These are phyloP conservation scores for Sporothrix pseudoabietina DNA, from an alignment of 2,329 filamentous ascomycete genomes.

Conservation along the genomic window DNA sequence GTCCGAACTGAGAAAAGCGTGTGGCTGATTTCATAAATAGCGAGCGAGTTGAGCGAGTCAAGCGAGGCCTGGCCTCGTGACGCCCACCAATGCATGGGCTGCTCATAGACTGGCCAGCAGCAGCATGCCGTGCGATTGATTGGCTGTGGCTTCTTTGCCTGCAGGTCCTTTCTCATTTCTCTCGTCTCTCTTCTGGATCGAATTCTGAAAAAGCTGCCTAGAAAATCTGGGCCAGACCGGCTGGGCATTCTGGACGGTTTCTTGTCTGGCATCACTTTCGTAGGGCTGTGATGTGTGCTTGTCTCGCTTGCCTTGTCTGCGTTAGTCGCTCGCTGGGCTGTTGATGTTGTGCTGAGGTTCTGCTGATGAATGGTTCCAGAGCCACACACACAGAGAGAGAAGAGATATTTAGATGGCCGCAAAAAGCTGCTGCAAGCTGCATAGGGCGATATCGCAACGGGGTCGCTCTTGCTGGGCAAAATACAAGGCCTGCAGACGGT, in stretches of 20 bases:
- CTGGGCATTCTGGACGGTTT: not conserved
- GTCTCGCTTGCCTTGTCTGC: not conserved
- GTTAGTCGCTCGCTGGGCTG: not conserved
- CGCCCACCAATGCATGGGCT: not conserved
- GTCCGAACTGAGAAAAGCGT: not conserved
- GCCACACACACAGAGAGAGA: not conserved
- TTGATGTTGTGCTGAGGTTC: not conserved
- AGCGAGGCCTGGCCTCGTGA: not conserved
- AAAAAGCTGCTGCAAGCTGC: not conserved
- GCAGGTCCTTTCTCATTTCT: not conserved
- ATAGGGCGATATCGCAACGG: not conserved
- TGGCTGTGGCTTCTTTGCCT: not conserved
- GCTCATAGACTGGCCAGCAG: not conserved
- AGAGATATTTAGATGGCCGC: not conserved
- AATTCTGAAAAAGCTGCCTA: slow-evolving; percentile 4
- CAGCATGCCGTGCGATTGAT: not conserved
- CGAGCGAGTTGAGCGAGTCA: not conserved
- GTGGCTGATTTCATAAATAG: not conserved
- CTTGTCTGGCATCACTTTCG: not conserved
- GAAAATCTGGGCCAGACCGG: not conserved
- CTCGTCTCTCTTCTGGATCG: not conserved
- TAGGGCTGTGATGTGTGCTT: not conserved
- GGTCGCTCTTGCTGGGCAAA: not conserved
- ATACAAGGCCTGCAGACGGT: not conserved
- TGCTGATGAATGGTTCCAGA: slow-evolving; percentile 23